Percentiles rank a stretch among this genome's conserved stretches.
Conservation (phyloP, 495 filamentous ascomycete genomes). For the Neurospora sp. region DNA sequence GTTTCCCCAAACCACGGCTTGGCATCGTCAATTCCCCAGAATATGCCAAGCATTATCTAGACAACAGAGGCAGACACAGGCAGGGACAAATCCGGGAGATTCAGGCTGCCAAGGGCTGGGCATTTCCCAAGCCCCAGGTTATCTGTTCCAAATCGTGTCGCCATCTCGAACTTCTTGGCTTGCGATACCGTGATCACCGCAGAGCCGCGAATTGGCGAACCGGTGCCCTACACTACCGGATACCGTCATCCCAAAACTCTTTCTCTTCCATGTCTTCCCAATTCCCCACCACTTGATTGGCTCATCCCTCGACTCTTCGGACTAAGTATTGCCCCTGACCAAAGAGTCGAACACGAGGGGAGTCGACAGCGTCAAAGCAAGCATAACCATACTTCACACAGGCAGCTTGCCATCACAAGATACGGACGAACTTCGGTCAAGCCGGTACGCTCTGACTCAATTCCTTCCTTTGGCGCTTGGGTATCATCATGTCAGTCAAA, state of each 20-base stretch:
- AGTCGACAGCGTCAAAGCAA: not conserved
- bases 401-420: not conserved
- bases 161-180: not conserved
- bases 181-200: not conserved
- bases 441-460: not conserved
- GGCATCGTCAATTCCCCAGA: slow-evolving; percentile 9
- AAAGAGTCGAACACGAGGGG: not conserved
- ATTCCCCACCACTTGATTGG: not conserved
- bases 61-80: slow-evolving; percentile 8
- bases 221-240: not conserved
- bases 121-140: slow-evolving; percentile 12
- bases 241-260: not conserved
- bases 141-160: not conserved
- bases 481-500: not conserved
- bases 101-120: slow-evolving; percentile 24
- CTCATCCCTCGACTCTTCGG: not conserved
- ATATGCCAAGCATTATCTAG: slow-evolving; percentile 2
- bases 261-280: not conserved
- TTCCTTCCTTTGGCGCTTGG: not conserved
- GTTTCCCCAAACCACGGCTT: slow-evolving; percentile 3
- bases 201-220: not conserved
- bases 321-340: not conserved
- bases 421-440: not conserved
- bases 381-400: not conserved
- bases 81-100: slow-evolving; percentile 12